Base-by-base conservation (phyloP, 495 filamentous ascomycete species). In the Friedmanniomyces simplex region DNA sequence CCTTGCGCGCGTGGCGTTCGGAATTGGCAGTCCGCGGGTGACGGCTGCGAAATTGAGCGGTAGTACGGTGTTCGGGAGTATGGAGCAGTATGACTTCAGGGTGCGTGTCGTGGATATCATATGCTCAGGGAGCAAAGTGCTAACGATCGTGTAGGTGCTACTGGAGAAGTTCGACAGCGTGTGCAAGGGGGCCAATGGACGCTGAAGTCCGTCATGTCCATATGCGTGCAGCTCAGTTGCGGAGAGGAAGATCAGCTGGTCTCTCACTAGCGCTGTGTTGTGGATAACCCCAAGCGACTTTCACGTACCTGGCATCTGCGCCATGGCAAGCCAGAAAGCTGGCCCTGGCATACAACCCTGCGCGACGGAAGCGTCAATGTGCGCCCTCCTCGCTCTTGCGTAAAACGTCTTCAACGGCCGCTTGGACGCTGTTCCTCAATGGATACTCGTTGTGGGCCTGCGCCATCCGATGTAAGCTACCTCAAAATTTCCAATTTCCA, bases 1-100 rank as follows among this genome's bases (percentile, higher is more conserved):
- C 49, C 61, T 84, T 12, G 77, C 81, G 0, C 67, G 74, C 21
- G 62, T 83, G 8, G 81, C 78, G 1, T 82, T 81, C 64, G 81
- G 81, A 0, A 80, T 84, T 47, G 66, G 67, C 45, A 82, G 78
- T 60, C 80, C 81, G 0, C 63, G 79, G 22, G 66, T 77, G 0
- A 67, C 64, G 3, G 43, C 55, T 22, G 62, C 77, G 55, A 78
- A 74, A 57, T 61, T 80, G 22, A 68, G 73, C 14, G 73, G 65
- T 25, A 55, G 62, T 13, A 11, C 16, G 0, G 68, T 76, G 1
- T 83, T 81, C 66, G 73, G 72, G 10, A 77, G 76, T 3, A 69
- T 82, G 68, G 69, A 57, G 30, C 36, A 54, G 11, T 45, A 54
- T 24, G 49, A 58, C 20, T 58, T 58, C 34, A 41, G 13, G 21